Percentiles rank a stretch among this genome's conserved stretches.
Conservation (phyloP, 2,329 filamentous ascomycete genomes). For the Colletotrichum scovillei region DNA sequence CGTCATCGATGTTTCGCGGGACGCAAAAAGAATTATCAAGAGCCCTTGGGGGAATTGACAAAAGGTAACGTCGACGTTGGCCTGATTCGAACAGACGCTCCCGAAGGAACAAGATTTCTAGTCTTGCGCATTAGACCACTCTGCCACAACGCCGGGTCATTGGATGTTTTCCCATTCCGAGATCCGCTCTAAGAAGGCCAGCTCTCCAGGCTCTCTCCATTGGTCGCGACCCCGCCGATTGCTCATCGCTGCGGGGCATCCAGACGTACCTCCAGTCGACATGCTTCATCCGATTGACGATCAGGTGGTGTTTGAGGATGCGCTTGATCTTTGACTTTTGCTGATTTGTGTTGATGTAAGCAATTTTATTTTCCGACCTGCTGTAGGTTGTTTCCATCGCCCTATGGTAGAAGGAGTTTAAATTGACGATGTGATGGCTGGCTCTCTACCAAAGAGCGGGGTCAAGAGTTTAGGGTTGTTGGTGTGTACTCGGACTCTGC, state of each 20-base stretch:
- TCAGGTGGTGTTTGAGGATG: background rate
- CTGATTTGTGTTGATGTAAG: slow-evolving; percentile 1
- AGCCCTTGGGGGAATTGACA: too few relatives aligned
- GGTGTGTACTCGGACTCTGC: background rate
- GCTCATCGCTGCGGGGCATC: background rate
- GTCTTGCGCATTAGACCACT: slow-evolving; percentile 32
- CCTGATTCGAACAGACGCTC: slow-evolving; percentile 32
- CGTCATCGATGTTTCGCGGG: background rate
- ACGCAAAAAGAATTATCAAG: background rate
- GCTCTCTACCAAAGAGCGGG: background rate
- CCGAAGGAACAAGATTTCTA: slow-evolving; percentile 33
- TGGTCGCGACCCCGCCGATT: too few relatives aligned
- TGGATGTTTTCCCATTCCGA: accelerated
- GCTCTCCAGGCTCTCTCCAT: background rate
- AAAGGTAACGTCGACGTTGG: background rate
- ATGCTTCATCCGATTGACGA: background rate
- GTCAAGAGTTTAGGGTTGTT: background rate
- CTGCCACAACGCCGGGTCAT: slow-evolving; percentile 24
- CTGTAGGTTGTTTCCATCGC: background rate
- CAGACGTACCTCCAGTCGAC: background rate
- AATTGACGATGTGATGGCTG: background rate
- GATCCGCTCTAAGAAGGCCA: accelerated
- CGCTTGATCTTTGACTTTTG: background rate
- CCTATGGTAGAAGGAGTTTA: background rate
- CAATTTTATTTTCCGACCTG: background rate